phyloP scores from a whole-genome alignment of 2,329 filamentous ascomycete genomes.

The Parascedosporium putredinis region DNA sequence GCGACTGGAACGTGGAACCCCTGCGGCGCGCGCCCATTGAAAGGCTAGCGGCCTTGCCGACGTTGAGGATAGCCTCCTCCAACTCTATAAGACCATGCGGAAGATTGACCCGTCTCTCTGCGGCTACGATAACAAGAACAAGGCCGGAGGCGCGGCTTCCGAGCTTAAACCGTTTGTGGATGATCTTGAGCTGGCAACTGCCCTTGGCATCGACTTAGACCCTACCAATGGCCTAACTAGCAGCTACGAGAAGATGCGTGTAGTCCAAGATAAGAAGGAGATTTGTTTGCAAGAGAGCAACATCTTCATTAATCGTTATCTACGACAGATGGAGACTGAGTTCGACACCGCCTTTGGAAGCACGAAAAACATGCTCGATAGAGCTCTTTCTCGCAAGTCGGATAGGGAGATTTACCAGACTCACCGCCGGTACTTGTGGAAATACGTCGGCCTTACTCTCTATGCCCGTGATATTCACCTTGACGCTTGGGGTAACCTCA shows the following conservation, averaged over 20 bases:
- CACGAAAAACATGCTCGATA: constrained; percentile 54
- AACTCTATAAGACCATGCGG: constrained; percentile 82
- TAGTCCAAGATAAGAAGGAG: constrained; percentile 88
- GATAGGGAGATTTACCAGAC: constrained; percentile 63
- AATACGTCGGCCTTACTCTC: constrained; percentile 76
- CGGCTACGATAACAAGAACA: constrained; percentile 36
- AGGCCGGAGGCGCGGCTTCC: constrained; percentile 32
- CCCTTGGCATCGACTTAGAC: constrained; percentile 17
- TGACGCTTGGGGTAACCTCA: constrained; percentile 68
- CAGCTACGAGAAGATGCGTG: constrained; percentile 81
- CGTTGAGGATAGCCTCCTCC: constrained; percentile 67
- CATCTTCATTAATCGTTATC: constrained; percentile 67
- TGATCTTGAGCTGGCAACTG: constrained; percentile 5
- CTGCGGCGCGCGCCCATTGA: constrained; percentile 66
- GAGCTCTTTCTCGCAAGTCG: constrained; percentile 53
- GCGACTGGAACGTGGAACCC: constrained; percentile 55
- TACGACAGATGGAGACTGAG: constrained; percentile 70
- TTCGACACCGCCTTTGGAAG: constrained; percentile 68
- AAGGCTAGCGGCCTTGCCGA: constrained; percentile 60
- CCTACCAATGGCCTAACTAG: constrained; percentile 48
- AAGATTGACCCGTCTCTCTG: constrained; percentile 82
- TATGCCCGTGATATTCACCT: constrained; percentile 80
- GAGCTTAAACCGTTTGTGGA: constrained; percentile 14
- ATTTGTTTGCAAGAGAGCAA: constrained; percentile 70
- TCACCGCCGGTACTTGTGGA: constrained; percentile 69